Conservation (phyloP, 78 protist species). For the Dictyostelium purpureum region DNA sequence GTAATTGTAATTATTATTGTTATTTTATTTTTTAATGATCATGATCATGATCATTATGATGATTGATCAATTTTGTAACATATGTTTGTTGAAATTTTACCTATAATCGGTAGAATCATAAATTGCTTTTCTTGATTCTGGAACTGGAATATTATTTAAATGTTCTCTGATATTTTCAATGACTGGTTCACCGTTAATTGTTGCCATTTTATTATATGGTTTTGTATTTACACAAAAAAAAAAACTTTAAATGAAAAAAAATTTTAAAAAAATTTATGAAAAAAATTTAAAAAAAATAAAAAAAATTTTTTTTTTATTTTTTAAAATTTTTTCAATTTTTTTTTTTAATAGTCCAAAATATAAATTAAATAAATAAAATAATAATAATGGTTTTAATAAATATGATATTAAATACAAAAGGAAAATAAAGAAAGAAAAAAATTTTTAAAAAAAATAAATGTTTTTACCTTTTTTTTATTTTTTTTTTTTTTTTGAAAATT, state of each 20-base stretch:
- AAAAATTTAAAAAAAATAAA: not conserved
- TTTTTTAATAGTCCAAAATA: no score
- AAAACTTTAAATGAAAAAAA: not conserved
- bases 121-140: not conserved
- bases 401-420: no score
- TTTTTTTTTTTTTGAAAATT: no score
- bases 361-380: no score
- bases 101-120: conserved; percentile 1
- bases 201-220: not conserved
- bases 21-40: no score
- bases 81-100: not conserved
- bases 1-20: not conserved
- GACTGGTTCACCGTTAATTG: not conserved
- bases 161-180: not conserved
- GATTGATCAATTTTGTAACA: not conserved
- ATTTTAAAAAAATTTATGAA: no score
- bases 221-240: not conserved
- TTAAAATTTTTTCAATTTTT: no score
- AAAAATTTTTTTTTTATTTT: not conserved
- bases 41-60: not conserved
- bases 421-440: no score
- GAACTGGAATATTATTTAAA: not conserved
- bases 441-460: no score
- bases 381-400: no score
- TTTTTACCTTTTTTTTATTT: no score